These are phyloP conservation scores for Lentinula novae-zelandiae DNA, from an alignment of 1,284 basidiomycete species.

Conservation along the genomic window DNA sequence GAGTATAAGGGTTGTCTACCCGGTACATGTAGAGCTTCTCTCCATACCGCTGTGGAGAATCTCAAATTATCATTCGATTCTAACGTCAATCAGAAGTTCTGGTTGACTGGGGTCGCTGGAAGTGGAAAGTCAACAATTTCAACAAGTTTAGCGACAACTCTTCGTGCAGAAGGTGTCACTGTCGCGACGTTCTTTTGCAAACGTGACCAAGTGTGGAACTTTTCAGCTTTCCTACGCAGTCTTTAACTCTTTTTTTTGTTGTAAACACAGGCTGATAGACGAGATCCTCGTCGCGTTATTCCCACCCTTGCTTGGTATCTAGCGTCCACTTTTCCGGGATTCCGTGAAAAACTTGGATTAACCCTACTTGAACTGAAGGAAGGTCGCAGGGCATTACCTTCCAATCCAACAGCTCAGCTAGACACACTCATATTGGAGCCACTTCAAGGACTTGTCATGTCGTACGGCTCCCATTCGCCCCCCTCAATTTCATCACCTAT, in stretches of 20 bases:
- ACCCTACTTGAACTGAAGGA: not conserved
- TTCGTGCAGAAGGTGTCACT: constrained; percentile 2
- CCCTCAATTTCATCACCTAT: not conserved
- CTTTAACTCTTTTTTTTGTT: not conserved
- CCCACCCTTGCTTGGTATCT: constrained; percentile 19
- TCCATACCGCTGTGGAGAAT: not conserved
- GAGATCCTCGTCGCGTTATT: constrained; percentile 15
- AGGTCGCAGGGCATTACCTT: not conserved
- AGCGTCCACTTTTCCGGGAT: constrained; percentile 12
- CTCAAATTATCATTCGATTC: not conserved
- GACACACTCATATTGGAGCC: not conserved
- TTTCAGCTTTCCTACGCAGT: not conserved
- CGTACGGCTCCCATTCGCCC: not conserved
- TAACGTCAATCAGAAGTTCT: constrained; percentile 11
- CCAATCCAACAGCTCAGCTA: not conserved
- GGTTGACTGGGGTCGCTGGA: constrained; percentile 20
- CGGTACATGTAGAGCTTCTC: not conserved
- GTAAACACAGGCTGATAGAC: not conserved
- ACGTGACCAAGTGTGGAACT: not conserved
- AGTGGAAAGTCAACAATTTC: constrained; percentile 21
- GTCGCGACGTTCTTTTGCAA: not conserved
- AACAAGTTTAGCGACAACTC: constrained; percentile 14
- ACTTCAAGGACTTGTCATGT: not conserved
- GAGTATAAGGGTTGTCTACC: not conserved
- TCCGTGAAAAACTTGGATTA: not conserved